These are phyloP conservation scores for Moricandia moricandioides DNA, from an alignment of 345 rosid genomes.

Conservation along the genomic window DNA sequence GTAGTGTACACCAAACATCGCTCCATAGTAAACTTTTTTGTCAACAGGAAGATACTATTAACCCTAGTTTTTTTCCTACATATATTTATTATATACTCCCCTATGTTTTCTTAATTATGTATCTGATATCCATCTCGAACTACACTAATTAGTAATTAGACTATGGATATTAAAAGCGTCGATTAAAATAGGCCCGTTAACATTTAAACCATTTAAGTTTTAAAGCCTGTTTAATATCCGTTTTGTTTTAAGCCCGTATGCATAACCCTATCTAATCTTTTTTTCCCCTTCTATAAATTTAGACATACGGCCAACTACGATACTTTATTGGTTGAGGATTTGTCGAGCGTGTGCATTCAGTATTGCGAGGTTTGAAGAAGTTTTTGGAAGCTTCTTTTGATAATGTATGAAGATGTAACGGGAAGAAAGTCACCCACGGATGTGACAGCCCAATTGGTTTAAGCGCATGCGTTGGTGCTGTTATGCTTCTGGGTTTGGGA, in stretches of 20 bases:
- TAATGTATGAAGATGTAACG: conserved; percentile 78
- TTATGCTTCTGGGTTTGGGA: no score
- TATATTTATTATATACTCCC: not conserved
- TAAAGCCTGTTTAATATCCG: not conserved
- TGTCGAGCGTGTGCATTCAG: conserved; percentile 61
- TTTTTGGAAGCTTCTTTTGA: conserved; percentile 79
- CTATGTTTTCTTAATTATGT: not conserved
- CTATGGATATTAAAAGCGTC: not conserved
- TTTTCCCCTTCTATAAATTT: no score
- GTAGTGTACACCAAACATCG: conserved; percentile 22
- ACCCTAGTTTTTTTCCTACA: not conserved
- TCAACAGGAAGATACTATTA: not conserved
- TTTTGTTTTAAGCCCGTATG: not conserved
- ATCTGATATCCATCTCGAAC: not conserved
- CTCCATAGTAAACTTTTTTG: not conserved
- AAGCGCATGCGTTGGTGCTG: no score
- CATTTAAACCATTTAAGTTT: not conserved
- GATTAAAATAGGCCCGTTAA: not conserved
- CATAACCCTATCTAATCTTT: not conserved
- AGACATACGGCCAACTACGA: not conserved
- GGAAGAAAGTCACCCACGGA: not conserved
- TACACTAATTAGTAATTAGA: not conserved
- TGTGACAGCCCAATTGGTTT: no score
- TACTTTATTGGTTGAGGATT: conserved; percentile 32
- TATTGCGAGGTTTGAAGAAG: conserved; percentile 65